Percentiles rank a stretch among this genome's conserved stretches.
Conservation (phyloP, 106 monocot species). For the Alisma plantagoaquatica region DNA sequence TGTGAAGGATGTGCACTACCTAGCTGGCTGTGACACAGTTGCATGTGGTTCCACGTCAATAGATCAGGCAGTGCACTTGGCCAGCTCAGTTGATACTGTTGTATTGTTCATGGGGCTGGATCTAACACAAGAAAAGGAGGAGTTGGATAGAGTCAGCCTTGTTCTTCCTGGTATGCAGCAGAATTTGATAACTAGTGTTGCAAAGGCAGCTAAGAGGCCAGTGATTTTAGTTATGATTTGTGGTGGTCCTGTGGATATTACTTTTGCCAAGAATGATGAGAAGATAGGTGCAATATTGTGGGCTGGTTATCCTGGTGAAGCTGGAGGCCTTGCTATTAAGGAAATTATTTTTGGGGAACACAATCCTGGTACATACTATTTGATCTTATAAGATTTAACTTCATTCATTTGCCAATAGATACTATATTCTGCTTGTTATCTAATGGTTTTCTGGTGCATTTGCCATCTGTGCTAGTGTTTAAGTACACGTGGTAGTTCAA, state of each 20-base stretch:
- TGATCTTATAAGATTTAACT: no score
- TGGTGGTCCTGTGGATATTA: conserved; percentile 80
- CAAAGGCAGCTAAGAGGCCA: conserved; percentile 58
- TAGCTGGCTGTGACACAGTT: conserved; percentile 49
- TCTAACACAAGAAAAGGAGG: conserved; percentile 56
- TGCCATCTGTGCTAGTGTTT: no score
- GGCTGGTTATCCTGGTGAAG: conserved; percentile 98
- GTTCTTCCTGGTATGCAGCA: conserved; percentile 71
- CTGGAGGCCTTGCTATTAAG: conserved; percentile 66
- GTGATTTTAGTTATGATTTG: conserved; percentile 72
- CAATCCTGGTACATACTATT: conserved; percentile 58
- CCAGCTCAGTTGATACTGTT: conserved; percentile 63
- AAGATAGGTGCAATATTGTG: conserved; percentile 64
- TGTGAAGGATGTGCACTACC: conserved; percentile 32
- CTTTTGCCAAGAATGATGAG: conserved; percentile 51
- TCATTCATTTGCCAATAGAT: no score
- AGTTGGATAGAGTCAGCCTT: conserved; percentile 54
- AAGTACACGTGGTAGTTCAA: no score
- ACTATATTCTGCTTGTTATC: no score
- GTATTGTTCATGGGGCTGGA: conserved; percentile 80
- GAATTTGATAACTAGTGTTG: conserved; percentile 47
- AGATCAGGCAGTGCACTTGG: conserved; percentile 46
- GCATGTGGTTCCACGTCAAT: conserved; percentile 36
- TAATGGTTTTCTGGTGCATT: no score
- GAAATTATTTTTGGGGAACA: conserved; percentile 76